These are phyloP conservation scores for Streptanthus diversifolius DNA, from an alignment of 345 rosid species.

Conservation along the genomic window DNA sequence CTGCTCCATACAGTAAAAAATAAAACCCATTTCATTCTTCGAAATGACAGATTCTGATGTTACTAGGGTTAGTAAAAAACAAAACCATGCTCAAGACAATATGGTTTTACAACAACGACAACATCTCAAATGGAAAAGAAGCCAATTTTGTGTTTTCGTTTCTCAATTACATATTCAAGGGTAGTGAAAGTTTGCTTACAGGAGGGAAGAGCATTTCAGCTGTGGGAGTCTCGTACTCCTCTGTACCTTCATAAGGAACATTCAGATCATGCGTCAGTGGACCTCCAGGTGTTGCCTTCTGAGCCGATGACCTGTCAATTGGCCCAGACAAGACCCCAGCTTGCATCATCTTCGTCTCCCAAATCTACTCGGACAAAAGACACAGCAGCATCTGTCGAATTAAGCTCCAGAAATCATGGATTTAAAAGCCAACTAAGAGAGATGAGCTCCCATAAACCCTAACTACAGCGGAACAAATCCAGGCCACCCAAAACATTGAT, in stretches of 20 bases:
- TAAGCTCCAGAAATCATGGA: constrained; percentile 9
- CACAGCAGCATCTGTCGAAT: constrained; percentile 6
- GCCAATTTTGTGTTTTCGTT: not conserved
- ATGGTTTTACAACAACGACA: not conserved
- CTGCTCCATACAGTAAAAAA: constrained; percentile 35
- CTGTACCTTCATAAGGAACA: constrained; percentile 89
- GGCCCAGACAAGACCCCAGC: constrained; percentile 70
- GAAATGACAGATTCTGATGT: no score
- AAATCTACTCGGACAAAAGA: constrained; percentile 44
- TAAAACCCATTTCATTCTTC: no score
- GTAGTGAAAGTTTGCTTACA: constrained; percentile 32
- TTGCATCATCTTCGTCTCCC: constrained; percentile 96
- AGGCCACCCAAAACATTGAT: not conserved
- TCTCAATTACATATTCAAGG: not conserved
- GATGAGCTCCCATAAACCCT: constrained; percentile 37
- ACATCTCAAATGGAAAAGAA: not conserved
- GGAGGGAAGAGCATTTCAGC: constrained; percentile 95
- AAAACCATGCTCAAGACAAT: constrained; percentile 21
- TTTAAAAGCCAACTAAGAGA: not conserved
- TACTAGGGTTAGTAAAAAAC: not conserved
- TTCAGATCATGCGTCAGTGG: constrained; percentile 77
- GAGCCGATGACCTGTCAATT: constrained; percentile 59
- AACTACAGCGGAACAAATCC: constrained; percentile 33
- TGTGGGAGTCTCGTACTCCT: constrained; percentile 97
- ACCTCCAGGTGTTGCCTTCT: constrained; percentile 58